phyloP scores from a whole-genome alignment of 495 filamentous ascomycete species.

The Neurospora hispaniola region DNA sequence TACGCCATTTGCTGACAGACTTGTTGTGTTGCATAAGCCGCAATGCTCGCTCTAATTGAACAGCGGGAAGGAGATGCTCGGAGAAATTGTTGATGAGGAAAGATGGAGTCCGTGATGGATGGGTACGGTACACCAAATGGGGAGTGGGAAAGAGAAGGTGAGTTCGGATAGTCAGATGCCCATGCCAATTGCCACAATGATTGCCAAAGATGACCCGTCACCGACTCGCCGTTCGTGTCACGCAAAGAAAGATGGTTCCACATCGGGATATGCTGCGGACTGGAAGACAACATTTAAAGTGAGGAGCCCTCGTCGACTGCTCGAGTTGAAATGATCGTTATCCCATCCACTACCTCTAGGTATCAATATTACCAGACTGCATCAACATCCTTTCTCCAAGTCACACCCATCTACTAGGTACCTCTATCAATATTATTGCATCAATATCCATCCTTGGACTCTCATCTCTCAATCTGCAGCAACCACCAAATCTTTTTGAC shows the following conservation, averaged over 20 bases:
- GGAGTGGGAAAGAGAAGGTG: background rate
- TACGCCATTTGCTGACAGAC: background rate
- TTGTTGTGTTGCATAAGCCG: background rate
- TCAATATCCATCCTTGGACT: background rate
- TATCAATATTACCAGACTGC: background rate
- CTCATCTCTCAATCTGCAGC: background rate
- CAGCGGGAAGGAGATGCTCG: background rate
- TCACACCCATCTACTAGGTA: background rate
- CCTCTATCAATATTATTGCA: background rate
- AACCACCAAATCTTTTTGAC: background rate
- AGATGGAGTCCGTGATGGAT: background rate
- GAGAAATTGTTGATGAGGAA: background rate
- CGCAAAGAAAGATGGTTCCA: background rate
- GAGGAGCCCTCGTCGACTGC: background rate
- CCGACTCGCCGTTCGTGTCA: background rate
- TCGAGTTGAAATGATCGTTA: background rate
- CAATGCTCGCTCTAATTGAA: background rate
- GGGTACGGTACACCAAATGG: background rate
- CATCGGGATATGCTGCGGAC: background rate
- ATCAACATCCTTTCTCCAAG: background rate
- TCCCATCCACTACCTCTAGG: background rate
- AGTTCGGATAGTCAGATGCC: background rate
- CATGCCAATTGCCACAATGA: background rate
- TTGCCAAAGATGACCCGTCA: background rate
- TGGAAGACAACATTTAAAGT: background rate